Percentiles rank a stretch among this genome's conserved stretches.
Evolutionary conservation across 129 eudicot species (phyloP).

Genomic region (Helianthus annuus): HanXRQr2.0-SUNRISE NC_035435.2:145291436-145291935

Average conservation of each 20-base stretch:
- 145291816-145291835: conserved; percentile 6
- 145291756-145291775: conserved; percentile 30
- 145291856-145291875: not conserved
- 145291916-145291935: conserved; percentile 1
- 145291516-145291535: not conserved
- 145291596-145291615: conserved; percentile 27
- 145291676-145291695: conserved; percentile 51
- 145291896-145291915: conserved; percentile 6
- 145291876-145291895: not conserved
- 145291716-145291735: conserved; percentile 45
- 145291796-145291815: conserved; percentile 50
- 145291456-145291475: conserved; percentile 26
- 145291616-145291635: conserved; percentile 34
- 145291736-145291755: conserved; percentile 41
- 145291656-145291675: conserved; percentile 44
- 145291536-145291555: not conserved
- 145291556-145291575: conserved; percentile 47
- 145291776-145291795: conserved; percentile 23
- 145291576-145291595: conserved; percentile 49
- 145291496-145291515: not conserved
- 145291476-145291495: not conserved
- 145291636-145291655: conserved; percentile 43
- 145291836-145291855: not conserved
- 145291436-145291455: conserved; percentile 46
- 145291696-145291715: conserved; percentile 37